Conservation (phyloP, 495 filamentous ascomycete species). For the Friedmanniomyces endolithicus region DNA sequence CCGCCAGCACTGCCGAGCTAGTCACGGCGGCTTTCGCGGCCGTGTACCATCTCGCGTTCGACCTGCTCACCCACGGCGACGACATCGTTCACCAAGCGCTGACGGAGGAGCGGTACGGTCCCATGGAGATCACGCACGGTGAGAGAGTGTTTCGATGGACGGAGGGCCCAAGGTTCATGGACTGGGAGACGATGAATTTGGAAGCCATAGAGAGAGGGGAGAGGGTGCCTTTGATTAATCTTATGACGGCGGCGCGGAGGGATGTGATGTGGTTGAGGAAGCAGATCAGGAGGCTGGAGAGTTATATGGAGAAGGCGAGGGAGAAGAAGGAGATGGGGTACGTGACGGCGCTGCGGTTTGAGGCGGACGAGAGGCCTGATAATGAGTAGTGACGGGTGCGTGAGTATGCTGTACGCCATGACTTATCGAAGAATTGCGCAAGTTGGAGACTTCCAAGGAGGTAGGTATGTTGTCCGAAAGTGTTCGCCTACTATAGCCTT, state of each 20-base stretch:
- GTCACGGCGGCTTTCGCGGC: neutral
- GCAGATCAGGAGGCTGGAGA: neutral
- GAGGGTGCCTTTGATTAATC: neutral
- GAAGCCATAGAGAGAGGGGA: neutral
- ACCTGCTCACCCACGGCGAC: neutral
- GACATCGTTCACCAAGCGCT: neutral
- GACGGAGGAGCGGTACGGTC: neutral
- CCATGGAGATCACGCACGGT: neutral
- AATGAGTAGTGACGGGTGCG: no score
- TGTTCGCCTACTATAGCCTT: no score
- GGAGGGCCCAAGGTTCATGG: neutral
- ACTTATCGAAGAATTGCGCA: no score
- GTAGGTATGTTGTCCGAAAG: no score
- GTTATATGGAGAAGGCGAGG: neutral
- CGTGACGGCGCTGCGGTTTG: neutral
- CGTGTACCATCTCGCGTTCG: neutral
- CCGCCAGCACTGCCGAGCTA: neutral
- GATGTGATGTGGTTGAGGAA: neutral
- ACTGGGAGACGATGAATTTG: neutral
- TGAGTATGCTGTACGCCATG: no score
- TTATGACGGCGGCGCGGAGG: neutral
- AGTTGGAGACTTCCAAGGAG: no score
- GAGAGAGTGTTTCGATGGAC: neutral
- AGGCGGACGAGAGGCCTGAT: neutral
- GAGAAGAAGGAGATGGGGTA: neutral